Percentiles rank a stretch among this genome's conserved stretches.
phyloP scores from a whole-genome alignment of 805 yeast species.

The Starmera dryadoides region DNA sequence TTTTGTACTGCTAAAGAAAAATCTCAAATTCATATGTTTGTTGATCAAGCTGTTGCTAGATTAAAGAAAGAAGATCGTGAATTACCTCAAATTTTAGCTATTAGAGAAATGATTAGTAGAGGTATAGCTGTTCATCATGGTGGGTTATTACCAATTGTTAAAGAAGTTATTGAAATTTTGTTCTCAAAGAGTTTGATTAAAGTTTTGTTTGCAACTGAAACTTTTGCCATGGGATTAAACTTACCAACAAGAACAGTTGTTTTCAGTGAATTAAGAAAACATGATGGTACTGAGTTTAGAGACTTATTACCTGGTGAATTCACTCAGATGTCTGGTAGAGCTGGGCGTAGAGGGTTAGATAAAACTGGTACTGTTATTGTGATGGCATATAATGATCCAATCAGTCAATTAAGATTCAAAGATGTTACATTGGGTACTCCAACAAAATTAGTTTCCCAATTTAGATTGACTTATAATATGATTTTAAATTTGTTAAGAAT shows the following conservation, averaged over 20 bases:
- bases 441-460: slow-evolving; percentile 93
- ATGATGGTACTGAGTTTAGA: slow-evolving; percentile 97
- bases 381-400: slow-evolving; percentile 97
- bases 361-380: slow-evolving; percentile 98
- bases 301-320: slow-evolving; percentile 99
- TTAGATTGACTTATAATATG: slow-evolving; percentile 97
- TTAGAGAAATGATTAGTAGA: slow-evolving; percentile 79
- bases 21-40: slow-evolving; percentile 84
- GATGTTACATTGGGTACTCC: slow-evolving; percentile 99
- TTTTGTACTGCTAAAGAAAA: slow-evolving; percentile 91
- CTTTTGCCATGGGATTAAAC: slow-evolving; percentile 95
- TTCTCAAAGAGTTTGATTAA: slow-evolving; percentile 96
- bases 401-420: slow-evolving; percentile 98
- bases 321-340: slow-evolving; percentile 99
- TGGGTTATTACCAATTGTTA: slow-evolving; percentile 86
- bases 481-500: slow-evolving; percentile 91
- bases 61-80: slow-evolving; percentile 88
- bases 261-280: slow-evolving; percentile 92
- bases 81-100: slow-evolving; percentile 89
- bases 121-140: slow-evolving; percentile 99
- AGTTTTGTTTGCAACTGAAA: slow-evolving; percentile 95
- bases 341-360: slow-evolving; percentile 99
- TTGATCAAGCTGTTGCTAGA: slow-evolving; percentile 80
- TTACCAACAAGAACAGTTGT: slow-evolving; percentile 99
- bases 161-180: slow-evolving; percentile 90